Evolutionary conservation across 208 protist species (phyloP), one percentile per base, ranked within the genome.

Genomic region (Trypanosoma caninum): DNA sequence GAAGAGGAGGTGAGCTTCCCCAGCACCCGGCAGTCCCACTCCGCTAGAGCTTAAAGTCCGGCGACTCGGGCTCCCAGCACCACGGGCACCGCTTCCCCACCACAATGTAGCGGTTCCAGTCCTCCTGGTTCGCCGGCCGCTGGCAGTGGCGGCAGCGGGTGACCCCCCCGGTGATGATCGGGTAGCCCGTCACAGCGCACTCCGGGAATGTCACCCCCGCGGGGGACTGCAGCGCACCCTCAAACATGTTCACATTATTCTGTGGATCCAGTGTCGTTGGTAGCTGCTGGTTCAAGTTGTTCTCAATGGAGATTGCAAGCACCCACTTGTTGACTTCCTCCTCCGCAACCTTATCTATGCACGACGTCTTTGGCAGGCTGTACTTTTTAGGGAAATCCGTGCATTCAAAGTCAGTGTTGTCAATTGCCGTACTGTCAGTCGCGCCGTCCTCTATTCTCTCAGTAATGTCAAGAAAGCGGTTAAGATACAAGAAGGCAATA

Each of bases 401-500:
- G 35, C 79, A 75, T 37, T 74, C 77, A 69, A 98, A 97, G 72
- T 97, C 93, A 6, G 67, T 70, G 75, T 97, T 93, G 53, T 96
- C 90, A 51, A 98, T 89, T 40, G 69, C 72, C 35, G 63, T 67
- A 60, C 76, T 84, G 55, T 87, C 84, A 2, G 42, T 23, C 25
- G 94, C 87, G 25, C 81, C 84, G 46, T 98, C 94, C 20, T 98
- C 95, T 28, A 98, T 95, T 25, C 77, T 77, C 66, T 98, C 96
- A 54, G 59, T 73, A 52, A 99, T 93, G 75, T 98, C 97, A 28
- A 98, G 79, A 53, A 91, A 97, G 22, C 92, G 91, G 80, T 99
- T 99, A 20, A 97, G 80, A 64, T 98, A 97, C 1, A 98, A 59
- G 45, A 98, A 98, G 5, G 96, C 94, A 52, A 96, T 92, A 48